Evolutionary conservation across 2,329 filamentous ascomycete genomes (phyloP).

Genomic region (Periconia digitata): DNA sequence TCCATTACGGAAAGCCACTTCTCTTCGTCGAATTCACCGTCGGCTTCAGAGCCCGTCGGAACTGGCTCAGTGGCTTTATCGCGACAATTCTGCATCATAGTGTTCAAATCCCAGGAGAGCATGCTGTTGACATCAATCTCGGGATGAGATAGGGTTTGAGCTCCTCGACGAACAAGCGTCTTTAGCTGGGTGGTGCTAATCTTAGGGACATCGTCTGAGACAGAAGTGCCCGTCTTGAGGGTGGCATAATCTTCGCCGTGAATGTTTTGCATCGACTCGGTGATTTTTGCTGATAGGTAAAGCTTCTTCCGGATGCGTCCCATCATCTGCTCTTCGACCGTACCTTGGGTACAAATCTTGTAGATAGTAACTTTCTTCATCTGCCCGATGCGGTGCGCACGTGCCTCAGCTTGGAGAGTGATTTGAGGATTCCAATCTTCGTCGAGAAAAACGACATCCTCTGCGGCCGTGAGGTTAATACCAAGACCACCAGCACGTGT

Average conservation of each 20-base stretch:
- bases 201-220: slow-evolving; percentile 52
- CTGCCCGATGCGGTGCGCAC: slow-evolving; percentile 59
- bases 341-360: slow-evolving; percentile 59
- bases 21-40: slow-evolving; percentile 52
- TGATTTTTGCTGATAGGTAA: slow-evolving; percentile 63
- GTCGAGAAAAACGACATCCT: slow-evolving; percentile 60
- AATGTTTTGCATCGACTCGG: slow-evolving; percentile 59
- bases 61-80: slow-evolving; percentile 52
- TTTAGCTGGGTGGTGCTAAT: slow-evolving; percentile 56
- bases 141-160: slow-evolving; percentile 55
- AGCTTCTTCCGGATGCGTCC: slow-evolving; percentile 62
- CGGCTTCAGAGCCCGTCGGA: slow-evolving; percentile 30
- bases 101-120: slow-evolving; percentile 59
- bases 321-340: slow-evolving; percentile 62
- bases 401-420: slow-evolving; percentile 57
- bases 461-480: slow-evolving; percentile 57
- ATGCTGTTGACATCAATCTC: slow-evolving; percentile 59
- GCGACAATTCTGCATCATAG: slow-evolving; percentile 56
- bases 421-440: slow-evolving; percentile 59
- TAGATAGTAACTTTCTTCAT: slow-evolving; percentile 57
- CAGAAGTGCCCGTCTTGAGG: slow-evolving; percentile 21
- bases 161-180: slow-evolving; percentile 56
- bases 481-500: slow-evolving; percentile 59
- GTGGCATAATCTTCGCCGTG: slow-evolving; percentile 42
- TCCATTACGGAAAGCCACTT: slow-evolving; percentile 61